These are phyloP conservation scores for Cystofilobasidium capitatum DNA, from an alignment of 768 basidiomycete genomes.

Conservation along the genomic window DNA sequence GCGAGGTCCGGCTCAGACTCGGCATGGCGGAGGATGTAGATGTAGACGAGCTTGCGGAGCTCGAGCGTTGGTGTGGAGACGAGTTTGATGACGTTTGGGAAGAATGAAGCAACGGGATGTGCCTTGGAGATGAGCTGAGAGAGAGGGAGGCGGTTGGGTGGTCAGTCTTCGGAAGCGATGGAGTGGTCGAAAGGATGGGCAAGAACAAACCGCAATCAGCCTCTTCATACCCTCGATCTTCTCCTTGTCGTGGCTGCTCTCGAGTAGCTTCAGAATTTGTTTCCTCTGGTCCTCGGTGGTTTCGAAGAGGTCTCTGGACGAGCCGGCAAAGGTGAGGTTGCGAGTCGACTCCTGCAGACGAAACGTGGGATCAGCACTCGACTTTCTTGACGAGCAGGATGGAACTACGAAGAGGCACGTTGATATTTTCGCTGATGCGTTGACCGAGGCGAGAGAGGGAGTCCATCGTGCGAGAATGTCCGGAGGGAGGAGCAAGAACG, in stretches of 20 bases:
- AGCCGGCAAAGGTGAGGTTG: conserved; percentile 31
- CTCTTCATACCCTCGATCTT: conserved; percentile 92
- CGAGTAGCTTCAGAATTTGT: conserved; percentile 75
- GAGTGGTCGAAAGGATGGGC: neutral
- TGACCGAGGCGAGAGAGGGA: conserved; percentile 25
- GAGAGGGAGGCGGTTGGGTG: conserved; percentile 5
- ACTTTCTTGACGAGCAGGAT: neutral
- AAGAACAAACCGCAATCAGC: conserved; percentile 68
- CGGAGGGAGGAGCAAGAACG: neutral
- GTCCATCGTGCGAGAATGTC: conserved; percentile 25
- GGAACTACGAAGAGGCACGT: neutral
- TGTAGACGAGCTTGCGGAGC: conserved; percentile 93
- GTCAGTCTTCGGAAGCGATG: conserved; percentile 1
- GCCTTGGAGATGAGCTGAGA: conserved; percentile 80
- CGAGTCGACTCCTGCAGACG: conserved; percentile 23
- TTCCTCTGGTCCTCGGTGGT: conserved; percentile 64
- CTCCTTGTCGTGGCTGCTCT: conserved; percentile 77
- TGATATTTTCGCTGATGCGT: conserved; percentile 27
- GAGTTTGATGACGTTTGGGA: conserved; percentile 94
- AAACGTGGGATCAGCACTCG: neutral
- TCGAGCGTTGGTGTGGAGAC: conserved; percentile 87
- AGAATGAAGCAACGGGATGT: conserved; percentile 82
- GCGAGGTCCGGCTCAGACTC: conserved; percentile 89
- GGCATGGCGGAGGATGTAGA: conserved; percentile 90
- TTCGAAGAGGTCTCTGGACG: conserved; percentile 32